Evolutionary conservation across 2,329 filamentous ascomycete species (phyloP).

Genomic region (Alternaria triticimaculans): DNA sequence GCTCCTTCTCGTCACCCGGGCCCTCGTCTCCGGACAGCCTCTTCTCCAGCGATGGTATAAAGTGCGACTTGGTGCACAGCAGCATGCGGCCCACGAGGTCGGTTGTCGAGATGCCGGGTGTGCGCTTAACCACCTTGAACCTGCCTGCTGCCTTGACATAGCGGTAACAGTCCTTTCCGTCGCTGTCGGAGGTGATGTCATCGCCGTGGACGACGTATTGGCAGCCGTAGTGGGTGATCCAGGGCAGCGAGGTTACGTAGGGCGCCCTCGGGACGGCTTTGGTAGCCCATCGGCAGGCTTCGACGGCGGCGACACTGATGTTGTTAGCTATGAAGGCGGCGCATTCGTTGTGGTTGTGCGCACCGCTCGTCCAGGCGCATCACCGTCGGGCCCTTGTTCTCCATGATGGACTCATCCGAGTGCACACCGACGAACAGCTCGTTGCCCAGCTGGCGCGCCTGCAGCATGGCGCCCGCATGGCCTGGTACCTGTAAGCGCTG

Average conservation of each 20-base stretch:
- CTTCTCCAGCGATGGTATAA: slow-evolving; percentile 79
- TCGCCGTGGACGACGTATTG: slow-evolving; percentile 96
- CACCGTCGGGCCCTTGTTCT: slow-evolving; percentile 97
- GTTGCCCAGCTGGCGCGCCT: slow-evolving; percentile 87
- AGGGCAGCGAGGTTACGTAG: slow-evolving; percentile 91
- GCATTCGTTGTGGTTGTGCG: slow-evolving; percentile 26
- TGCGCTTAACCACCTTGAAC: slow-evolving; percentile 96
- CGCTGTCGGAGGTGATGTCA: slow-evolving; percentile 93
- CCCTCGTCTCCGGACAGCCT: slow-evolving; percentile 75
- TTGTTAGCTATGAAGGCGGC: neutral
- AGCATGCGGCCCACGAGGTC: slow-evolving; percentile 98
- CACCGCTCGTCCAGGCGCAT: slow-evolving; percentile 91
- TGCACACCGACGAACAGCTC: slow-evolving; percentile 93
- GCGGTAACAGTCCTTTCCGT: slow-evolving; percentile 95
- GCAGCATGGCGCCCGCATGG: slow-evolving; percentile 95
- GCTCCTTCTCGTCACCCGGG: slow-evolving; percentile 71
- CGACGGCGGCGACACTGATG: slow-evolving; percentile 79
- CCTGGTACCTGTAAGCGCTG: slow-evolving; percentile 59
- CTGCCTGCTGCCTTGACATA: slow-evolving; percentile 93
- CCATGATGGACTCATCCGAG: slow-evolving; percentile 91
- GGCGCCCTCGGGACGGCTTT: slow-evolving; percentile 82
- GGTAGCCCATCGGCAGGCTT: slow-evolving; percentile 95
- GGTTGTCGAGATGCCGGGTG: slow-evolving; percentile 94
- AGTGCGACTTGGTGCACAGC: slow-evolving; percentile 91
- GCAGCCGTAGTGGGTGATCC: slow-evolving; percentile 96